phyloP scores from a whole-genome alignment of 2,329 filamentous ascomycete genomes.

The Ophiobolus disseminans region DNA sequence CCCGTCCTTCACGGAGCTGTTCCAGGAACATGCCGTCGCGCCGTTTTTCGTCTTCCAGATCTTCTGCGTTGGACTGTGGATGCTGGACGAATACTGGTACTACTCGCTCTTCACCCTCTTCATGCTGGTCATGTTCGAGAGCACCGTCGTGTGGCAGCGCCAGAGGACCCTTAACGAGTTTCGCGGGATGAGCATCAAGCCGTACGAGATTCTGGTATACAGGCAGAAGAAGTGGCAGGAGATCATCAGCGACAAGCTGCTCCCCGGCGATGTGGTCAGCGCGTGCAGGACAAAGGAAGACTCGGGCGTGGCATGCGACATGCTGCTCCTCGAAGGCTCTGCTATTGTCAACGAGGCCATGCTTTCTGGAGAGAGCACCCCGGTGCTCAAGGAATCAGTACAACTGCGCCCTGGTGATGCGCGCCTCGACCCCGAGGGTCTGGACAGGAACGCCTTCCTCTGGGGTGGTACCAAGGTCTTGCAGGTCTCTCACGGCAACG shows the following conservation, averaged over 20 bases:
- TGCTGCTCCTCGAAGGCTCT: slow-evolving; percentile 91
- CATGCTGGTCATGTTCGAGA: slow-evolving; percentile 98
- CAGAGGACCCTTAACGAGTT: slow-evolving; percentile 96
- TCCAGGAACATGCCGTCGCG: slow-evolving; percentile 97
- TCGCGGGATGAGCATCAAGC: slow-evolving; percentile 99
- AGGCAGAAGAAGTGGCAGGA: slow-evolving; percentile 87
- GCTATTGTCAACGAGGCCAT: slow-evolving; percentile 99
- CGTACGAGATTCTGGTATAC: slow-evolving; percentile 92
- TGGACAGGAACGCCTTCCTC: slow-evolving; percentile 96
- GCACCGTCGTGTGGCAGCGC: slow-evolving; percentile 98
- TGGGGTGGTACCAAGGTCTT: slow-evolving; percentile 98
- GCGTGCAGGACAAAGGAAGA: slow-evolving; percentile 95
- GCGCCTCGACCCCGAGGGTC: slow-evolving; percentile 80
- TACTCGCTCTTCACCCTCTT: slow-evolving; percentile 98
- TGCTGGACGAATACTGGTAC: slow-evolving; percentile 99
- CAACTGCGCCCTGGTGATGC: slow-evolving; percentile 86
- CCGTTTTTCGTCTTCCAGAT: slow-evolving; percentile 99
- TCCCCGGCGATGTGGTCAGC: slow-evolving; percentile 92
- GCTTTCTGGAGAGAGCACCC: slow-evolving; percentile 97
- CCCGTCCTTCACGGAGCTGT: slow-evolving; percentile 92
- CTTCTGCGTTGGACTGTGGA: slow-evolving; percentile 97
- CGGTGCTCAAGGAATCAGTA: slow-evolving; percentile 93
- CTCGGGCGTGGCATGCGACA: slow-evolving; percentile 94
- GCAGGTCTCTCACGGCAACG: slow-evolving; percentile 87
- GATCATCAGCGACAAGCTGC: slow-evolving; percentile 85